Evolutionary conservation across 495 filamentous ascomycete genomes (phyloP), one percentile per base, ranked within the genome.

Genomic region (Talaromyces ruber): DNA sequence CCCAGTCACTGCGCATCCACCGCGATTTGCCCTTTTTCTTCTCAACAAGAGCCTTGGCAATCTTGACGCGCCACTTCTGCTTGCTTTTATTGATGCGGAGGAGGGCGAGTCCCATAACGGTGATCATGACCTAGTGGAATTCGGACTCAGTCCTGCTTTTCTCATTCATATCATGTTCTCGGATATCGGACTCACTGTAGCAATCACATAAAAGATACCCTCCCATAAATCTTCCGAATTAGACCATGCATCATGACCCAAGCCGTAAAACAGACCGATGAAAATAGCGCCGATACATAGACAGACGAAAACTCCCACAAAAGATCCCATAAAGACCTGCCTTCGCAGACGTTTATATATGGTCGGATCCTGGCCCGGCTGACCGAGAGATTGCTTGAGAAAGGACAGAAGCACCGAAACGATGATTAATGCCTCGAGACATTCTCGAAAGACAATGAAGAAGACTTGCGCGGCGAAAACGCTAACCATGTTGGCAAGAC

Each of bases 371-470:
- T 76, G 67, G 29, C 85, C 75, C 12, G 53, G 53, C 12, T 82
- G 80, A 8, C 84, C 85, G 32, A 94, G 79, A 1, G 87, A 86
- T 66, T 92, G 88, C 67, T 91, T 93, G 53, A 94, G 75, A 67
- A 91, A 94, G 26, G 90, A 84, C 53, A 96, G 78, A 3, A 96
- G 78, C 21, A 94, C 86, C 2, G 91, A 93, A 37, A 94, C 86
- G 62, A 96, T 88, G 67, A 94, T 88, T 62, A 79, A 84, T 0
- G 86, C 88, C 71, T 96, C 91, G 24, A 96, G 74, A 32, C 86
- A 86, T 78, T 96, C 91, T 68, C 91, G 88, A 67, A 94, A 93
- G 66, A 85, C 84, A 69, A 96, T 87, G 75, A 96, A 92, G 74
- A 94, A 96, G 54, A 94, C 80, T 79, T 85, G 85, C 9, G 88